Evolutionary conservation across 495 filamentous ascomycete genomes (phyloP).

Genomic region (Xeromyces bisporus): DNA sequence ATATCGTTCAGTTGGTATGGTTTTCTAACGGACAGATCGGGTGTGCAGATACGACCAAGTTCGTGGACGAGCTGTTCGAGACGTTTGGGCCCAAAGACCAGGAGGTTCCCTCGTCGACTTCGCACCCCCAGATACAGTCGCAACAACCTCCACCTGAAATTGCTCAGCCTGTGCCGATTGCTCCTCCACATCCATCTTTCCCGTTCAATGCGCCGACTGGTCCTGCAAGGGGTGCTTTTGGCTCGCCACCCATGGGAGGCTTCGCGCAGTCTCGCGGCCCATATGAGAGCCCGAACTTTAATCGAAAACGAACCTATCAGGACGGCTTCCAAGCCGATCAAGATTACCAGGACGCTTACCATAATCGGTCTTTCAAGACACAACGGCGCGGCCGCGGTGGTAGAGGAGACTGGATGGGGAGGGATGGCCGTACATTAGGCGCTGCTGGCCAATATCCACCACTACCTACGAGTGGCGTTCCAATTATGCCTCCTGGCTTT

Average conservation of each 20-base stretch:
- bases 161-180: constrained; percentile 8
- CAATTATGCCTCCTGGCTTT: constrained; percentile 32
- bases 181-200: constrained; percentile 9
- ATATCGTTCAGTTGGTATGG: constrained; percentile 3
- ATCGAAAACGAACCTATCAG: constrained; percentile 41
- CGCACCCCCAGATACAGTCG: constrained; percentile 37
- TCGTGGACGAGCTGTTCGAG: constrained; percentile 75
- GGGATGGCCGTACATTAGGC: constrained; percentile 10
- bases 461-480: constrained; percentile 22
- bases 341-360: constrained; percentile 22
- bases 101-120: constrained; percentile 6
- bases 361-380: constrained; percentile 52
- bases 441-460: constrained; percentile 16
- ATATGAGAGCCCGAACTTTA: constrained; percentile 7
- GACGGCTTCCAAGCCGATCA: constrained; percentile 40
- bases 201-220: constrained; percentile 22
- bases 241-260: constrained; percentile 5
- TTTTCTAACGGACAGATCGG: constrained; percentile 1
- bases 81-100: constrained; percentile 42
- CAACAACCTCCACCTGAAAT: constrained; percentile 29
- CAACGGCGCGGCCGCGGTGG: constrained; percentile 47
- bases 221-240: constrained; percentile 15
- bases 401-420: constrained; percentile 31
- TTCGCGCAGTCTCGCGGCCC: constrained; percentile 5
- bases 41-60: constrained; percentile 44